phyloP scores from a whole-genome alignment of 805 yeast genomes.

The Spathaspora boniae region DNA sequence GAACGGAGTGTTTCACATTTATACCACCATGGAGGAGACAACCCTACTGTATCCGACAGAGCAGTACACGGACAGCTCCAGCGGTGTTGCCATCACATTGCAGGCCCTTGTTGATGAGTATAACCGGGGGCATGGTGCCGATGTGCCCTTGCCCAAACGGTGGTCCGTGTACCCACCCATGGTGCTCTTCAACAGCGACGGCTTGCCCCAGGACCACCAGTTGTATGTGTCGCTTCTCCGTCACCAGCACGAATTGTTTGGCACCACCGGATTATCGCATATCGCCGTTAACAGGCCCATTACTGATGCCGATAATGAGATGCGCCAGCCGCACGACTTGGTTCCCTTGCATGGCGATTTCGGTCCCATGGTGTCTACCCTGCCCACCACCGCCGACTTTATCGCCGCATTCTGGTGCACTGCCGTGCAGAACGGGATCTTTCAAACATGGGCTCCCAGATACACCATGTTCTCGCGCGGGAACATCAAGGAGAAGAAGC shows the following conservation, averaged over 20 bases:
- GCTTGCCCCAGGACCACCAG: not conserved
- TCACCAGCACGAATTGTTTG: conserved; percentile 8
- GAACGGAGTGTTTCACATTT: conserved; percentile 11
- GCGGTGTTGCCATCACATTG: too few relatives aligned
- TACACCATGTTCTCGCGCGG: conserved; percentile 89
- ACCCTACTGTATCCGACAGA: not conserved
- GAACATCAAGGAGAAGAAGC: conserved; percentile 73
- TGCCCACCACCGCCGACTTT: conserved; percentile 46
- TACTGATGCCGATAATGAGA: conserved; percentile 48
- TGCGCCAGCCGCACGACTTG: conserved; percentile 65
- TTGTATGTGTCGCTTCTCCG: conserved; percentile 9
- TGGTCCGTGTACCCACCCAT: conserved; percentile 68
- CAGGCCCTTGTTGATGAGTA: conserved; percentile 2
- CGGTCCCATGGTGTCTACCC: conserved; percentile 41
- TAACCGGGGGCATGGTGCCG: not conserved
- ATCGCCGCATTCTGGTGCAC: conserved; percentile 66
- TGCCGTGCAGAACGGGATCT: conserved; percentile 66
- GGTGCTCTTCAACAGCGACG: conserved; percentile 47
- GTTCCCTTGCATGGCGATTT: conserved; percentile 63
- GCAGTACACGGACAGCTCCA: too few relatives aligned
- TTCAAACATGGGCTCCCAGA: conserved; percentile 80
- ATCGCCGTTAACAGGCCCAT: conserved; percentile 74
- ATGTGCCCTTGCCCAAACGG: conserved; percentile 40
- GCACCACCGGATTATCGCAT: conserved; percentile 41
- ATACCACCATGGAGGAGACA: conserved; percentile 9